A percentile compares a stretch with the other conserved stretches of the same genome.
These are phyloP conservation scores for Suillus plorans DNA, from an alignment of 768 basidiomycete species.

Conservation along the genomic window DNA sequence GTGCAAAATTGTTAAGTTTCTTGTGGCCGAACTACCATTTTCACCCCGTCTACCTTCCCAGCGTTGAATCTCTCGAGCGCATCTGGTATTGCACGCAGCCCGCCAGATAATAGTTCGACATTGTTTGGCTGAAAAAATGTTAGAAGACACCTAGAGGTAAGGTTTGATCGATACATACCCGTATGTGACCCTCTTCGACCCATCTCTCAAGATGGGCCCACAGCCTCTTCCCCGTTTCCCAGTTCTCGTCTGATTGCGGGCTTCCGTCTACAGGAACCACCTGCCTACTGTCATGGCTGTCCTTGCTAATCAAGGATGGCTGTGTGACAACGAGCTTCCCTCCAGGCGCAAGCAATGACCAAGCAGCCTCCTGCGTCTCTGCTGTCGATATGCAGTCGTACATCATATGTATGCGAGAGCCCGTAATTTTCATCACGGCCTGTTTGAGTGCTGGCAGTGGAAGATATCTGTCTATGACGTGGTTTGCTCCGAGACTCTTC, in stretches of 20 bases:
- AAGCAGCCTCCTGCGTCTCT: conserved; percentile 40
- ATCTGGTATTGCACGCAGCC: conserved; percentile 40
- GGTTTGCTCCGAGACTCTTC: conserved; percentile 31
- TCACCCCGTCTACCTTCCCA: conserved; percentile 43
- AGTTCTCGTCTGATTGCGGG: conserved; percentile 33
- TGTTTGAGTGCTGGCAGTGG: conserved; percentile 30
- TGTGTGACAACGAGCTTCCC: conserved; percentile 37
- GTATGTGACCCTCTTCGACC: conserved; percentile 33
- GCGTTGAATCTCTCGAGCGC: conserved; percentile 43
- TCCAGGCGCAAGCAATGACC: conserved; percentile 35
- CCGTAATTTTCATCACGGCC: conserved; percentile 37
- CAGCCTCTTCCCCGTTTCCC: conserved; percentile 31
- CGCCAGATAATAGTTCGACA: conserved; percentile 40
- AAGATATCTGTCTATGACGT: conserved; percentile 34
- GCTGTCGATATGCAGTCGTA: conserved; percentile 39
- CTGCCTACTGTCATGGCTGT: conserved; percentile 25
- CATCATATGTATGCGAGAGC: conserved; percentile 33
- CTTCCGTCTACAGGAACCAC: conserved; percentile 33
- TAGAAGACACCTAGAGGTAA: background rate
- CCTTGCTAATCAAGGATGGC: conserved; percentile 31
- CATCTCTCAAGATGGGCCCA: conserved; percentile 28
- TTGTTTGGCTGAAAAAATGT: conserved; percentile 38
- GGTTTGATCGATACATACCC: conserved; percentile 18
- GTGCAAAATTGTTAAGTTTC: conserved; percentile 32
- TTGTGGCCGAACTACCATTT: conserved; percentile 44